These are phyloP conservation scores for Dorcoceras hygrometricum DNA, from an alignment of 257 asterid species.

Conservation along the genomic window DNA sequence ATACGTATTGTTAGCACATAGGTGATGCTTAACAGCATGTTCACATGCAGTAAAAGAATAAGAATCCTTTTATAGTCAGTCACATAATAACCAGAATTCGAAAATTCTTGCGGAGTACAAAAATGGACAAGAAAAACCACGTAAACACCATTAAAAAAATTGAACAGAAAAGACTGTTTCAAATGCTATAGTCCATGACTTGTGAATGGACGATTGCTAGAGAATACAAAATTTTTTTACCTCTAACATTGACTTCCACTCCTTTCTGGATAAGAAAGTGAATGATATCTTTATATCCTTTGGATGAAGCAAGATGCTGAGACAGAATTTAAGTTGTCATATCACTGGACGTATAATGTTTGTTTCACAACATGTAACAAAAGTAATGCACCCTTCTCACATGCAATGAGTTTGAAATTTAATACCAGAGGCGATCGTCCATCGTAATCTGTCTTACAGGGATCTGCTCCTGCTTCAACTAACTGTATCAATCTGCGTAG, in stretches of 20 bases:
- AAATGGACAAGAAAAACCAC: background rate
- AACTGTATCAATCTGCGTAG: slow-evolving; percentile 39
- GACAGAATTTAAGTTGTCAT: background rate
- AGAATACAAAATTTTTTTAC: slow-evolving; percentile 27
- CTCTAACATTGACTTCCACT: slow-evolving; percentile 45
- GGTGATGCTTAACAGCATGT: too few species aligned
- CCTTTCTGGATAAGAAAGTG: slow-evolving; percentile 45
- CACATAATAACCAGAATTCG: too few species aligned
- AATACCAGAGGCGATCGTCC: slow-evolving; percentile 70
- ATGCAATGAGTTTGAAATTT: background rate
- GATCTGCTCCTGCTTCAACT: slow-evolving; percentile 67
- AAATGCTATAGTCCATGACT: background rate
- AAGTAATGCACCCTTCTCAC: too few species aligned
- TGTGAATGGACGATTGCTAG: background rate
- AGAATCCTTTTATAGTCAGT: background rate
- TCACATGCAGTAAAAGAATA: background rate
- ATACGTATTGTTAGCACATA: too few species aligned
- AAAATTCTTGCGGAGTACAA: background rate
- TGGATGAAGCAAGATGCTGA: slow-evolving; percentile 71
- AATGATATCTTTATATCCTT: slow-evolving; percentile 50
- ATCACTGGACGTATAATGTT: background rate
- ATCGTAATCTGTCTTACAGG: slow-evolving; percentile 49
- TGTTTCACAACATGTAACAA: too few species aligned
- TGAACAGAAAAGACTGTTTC: background rate
- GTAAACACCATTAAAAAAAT: too few species aligned